phyloP scores from a whole-genome alignment of 352 stramenopile genomes.

The Peronosclerospora sorghi region DNA sequence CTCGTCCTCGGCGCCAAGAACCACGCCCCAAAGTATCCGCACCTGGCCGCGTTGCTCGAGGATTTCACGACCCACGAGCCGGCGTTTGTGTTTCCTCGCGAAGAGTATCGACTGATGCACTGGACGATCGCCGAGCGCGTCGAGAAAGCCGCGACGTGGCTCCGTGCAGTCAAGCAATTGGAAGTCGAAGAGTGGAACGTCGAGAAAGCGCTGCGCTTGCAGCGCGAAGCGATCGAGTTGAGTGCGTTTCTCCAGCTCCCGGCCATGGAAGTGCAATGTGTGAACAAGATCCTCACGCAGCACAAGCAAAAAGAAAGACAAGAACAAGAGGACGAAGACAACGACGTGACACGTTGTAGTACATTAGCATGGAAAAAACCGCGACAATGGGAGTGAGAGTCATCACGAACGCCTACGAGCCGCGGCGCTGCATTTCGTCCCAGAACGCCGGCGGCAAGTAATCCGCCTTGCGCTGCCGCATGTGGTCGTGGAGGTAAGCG shows the following conservation, averaged over 20 bases:
- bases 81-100: conserved; percentile 44
- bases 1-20: conserved; percentile 39
- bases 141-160: conserved; percentile 42
- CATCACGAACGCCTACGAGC: background rate
- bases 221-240: conserved; percentile 41
- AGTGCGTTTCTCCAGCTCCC: conserved; percentile 56
- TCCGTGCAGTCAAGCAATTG: conserved; percentile 51
- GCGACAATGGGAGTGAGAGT: conserved; percentile 4
- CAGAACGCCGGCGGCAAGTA: conserved; percentile 51
- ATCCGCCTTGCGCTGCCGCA: conserved; percentile 47
- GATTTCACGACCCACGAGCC: conserved; percentile 32
- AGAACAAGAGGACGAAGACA: conserved; percentile 12
- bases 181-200: conserved; percentile 64
- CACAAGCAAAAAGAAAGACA: background rate
- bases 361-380: conserved; percentile 21
- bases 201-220: conserved; percentile 31
- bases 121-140: conserved; percentile 60
- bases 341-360: conserved; percentile 13
- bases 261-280: conserved; percentile 47
- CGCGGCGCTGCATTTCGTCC: conserved; percentile 42
- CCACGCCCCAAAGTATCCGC: conserved; percentile 46
- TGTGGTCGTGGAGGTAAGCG: conserved; percentile 44
- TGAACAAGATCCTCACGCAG: conserved; percentile 26
- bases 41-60: conserved; percentile 54
- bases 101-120: conserved; percentile 63